These are phyloP conservation scores for Debaryomycetaceae sp. DNA, from an alignment of 1,139 yeast genomes.

Conservation along the genomic window DNA sequence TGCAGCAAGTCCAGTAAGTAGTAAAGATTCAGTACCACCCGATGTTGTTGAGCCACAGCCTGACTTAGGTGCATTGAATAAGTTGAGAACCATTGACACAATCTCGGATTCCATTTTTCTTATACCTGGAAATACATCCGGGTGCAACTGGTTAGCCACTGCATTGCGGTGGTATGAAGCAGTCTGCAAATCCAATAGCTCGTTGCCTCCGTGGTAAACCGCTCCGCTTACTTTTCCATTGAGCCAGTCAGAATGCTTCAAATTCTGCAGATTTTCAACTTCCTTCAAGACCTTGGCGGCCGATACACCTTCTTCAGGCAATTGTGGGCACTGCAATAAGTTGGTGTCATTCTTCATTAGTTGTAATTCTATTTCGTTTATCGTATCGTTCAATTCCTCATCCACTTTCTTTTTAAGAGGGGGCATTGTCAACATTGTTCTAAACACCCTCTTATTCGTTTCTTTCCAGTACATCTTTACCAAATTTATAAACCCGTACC, in stretches of 20 bases:
- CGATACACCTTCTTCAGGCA: slow-evolving; percentile 60
- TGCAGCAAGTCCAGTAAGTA: slow-evolving; percentile 85
- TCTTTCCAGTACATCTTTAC: slow-evolving; percentile 10
- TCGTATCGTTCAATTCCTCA: slow-evolving; percentile 50
- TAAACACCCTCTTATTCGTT: slow-evolving; percentile 23
- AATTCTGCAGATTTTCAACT: slow-evolving; percentile 44
- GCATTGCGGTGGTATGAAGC: slow-evolving; percentile 73
- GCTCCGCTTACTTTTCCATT: slow-evolving; percentile 90
- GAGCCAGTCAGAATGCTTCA: slow-evolving; percentile 77
- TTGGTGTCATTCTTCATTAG: slow-evolving; percentile 51
- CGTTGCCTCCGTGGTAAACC: slow-evolving; percentile 90
- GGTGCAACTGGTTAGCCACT: slow-evolving; percentile 92
- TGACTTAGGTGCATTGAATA: slow-evolving; percentile 70
- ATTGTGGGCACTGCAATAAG: slow-evolving; percentile 42
- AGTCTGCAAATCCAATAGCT: slow-evolving; percentile 68
- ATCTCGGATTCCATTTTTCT: slow-evolving; percentile 96
- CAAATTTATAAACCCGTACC: slow-evolving; percentile 39
- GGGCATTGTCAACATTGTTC: slow-evolving; percentile 47
- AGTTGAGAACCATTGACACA: slow-evolving; percentile 80
- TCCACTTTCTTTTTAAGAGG: slow-evolving; percentile 56
- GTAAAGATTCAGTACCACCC: slow-evolving; percentile 94
- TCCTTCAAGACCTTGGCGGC: slow-evolving; percentile 42
- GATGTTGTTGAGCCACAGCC: slow-evolving; percentile 91
- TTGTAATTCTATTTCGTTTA: slow-evolving; percentile 48
- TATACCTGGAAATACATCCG: slow-evolving; percentile 95